Conservation (phyloP, 371 early-diverging fungal genomes). For the Mortierella sp. region DNA sequence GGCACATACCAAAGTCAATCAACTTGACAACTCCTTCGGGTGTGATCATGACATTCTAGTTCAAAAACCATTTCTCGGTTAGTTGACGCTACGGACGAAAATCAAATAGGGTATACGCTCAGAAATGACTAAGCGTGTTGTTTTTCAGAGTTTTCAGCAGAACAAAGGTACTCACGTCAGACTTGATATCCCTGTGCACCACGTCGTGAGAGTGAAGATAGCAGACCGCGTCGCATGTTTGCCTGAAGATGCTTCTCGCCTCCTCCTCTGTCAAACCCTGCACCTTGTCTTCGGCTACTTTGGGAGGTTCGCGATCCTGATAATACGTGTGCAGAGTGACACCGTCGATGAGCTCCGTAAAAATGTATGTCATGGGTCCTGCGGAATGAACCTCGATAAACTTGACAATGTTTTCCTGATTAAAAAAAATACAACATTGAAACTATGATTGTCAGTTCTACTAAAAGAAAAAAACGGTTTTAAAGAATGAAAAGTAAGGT, state of each 20-base stretch:
- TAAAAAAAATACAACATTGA: neutral
- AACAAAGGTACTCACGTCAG: conserved; percentile 25
- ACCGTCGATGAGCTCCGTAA: conserved; percentile 40
- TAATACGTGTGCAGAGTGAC: conserved; percentile 10
- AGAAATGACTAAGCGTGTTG: neutral
- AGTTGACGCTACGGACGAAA: neutral
- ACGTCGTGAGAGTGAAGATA: conserved; percentile 31
- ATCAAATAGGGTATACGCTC: neutral
- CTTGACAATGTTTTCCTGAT: conserved; percentile 37
- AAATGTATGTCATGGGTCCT: conserved; percentile 20
- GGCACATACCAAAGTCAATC: conserved; percentile 50
- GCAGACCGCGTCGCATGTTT: conserved; percentile 28
- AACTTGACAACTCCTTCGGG: conserved; percentile 9
- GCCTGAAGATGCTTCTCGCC: conserved; percentile 24
- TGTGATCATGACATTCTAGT: conserved; percentile 45
- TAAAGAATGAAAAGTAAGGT: neutral
- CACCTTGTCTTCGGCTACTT: too few species aligned
- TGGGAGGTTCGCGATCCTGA: neutral
- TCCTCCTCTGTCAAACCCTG: conserved; percentile 19
- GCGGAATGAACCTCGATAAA: conserved; percentile 15
- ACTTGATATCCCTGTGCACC: conserved; percentile 57
- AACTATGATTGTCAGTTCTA: neutral
- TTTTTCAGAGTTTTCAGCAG: neutral
- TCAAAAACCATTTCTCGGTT: neutral
- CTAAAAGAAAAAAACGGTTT: neutral